Evolutionary conservation across 441 rosid species (phyloP), one percentile per base, ranked within the genome.

Genomic region (Erodium texanum): DNA sequence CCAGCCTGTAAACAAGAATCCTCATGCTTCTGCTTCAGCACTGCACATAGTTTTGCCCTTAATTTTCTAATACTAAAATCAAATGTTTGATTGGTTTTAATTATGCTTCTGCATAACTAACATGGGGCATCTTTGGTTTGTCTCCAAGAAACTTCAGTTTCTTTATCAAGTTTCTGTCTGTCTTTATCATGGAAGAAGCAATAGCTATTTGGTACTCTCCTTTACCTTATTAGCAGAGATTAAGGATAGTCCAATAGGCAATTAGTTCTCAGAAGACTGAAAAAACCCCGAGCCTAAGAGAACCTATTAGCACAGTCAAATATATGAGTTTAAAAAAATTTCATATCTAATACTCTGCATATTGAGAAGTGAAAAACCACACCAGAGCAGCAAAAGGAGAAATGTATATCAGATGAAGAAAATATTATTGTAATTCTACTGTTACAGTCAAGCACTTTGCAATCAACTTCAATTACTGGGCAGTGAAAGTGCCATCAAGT

Each of bases 401-500:
- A 29, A 29, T 29, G 34, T 29, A 29, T 29, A 29, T 29, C 34
- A 29, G 34, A 29, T 29, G 6, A 3, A 0, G 34, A 29, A 29
- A 29, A 29, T 29, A 0, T 29, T 29, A 29, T 29, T 29, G 34
- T 29, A 29, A 29, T 29, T 29, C 34, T 29, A 29, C 29, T 27
- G 2, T 27, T 27, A 29, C 3, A 29, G 34, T 29, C 34, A 29
- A 7, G 59, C 59, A 18, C 32, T 56, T 64, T 36, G 76, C 64
- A 59, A 75, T 41, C 41, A 70, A 67, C 24, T 65, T 74, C 19
- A 66, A 52, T 64, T 19, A 59, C 58, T 62, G 64, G 58, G 63
- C 66, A 75, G 64, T 64, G 65, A 75, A 66, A 38, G 74, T 77
- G 65, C 69, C 70, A 59, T 62, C 72, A 75, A 69, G 68, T 75